phyloP scores from a whole-genome alignment of 2,329 filamentous ascomycete genomes.

The Hypoxylon sp. region DNA sequence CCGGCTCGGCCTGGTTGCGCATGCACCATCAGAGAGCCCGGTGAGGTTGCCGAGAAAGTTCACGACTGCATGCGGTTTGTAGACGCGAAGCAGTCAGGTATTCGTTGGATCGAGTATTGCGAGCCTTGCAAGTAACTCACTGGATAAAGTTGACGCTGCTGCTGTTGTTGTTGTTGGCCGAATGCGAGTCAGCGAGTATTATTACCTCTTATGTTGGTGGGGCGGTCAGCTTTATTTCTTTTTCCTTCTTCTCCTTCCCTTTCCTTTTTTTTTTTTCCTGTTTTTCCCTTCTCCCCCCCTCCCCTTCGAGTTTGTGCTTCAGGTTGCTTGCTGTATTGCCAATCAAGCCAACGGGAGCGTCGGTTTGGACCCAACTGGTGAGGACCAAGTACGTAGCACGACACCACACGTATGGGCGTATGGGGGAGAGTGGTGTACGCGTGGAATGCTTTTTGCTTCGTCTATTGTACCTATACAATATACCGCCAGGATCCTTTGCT shows the following conservation, averaged over 20 bases:
- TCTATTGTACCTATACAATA: conserved; percentile 42
- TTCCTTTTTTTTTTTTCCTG: conserved; percentile 15
- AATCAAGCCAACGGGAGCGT: conserved; percentile 39
- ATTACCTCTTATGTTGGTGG: conserved; percentile 41
- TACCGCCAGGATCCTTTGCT: conserved; percentile 35
- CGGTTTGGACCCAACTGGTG: conserved; percentile 40
- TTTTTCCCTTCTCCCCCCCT: conserved; percentile 22
- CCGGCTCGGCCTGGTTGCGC: conserved; percentile 42
- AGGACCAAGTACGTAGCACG: conserved; percentile 41
- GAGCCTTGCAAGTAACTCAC: conserved; percentile 18
- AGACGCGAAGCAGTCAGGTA: conserved; percentile 36
- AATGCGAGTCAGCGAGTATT: conserved; percentile 40
- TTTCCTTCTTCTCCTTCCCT: conserved; percentile 21
- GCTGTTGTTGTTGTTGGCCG: conserved; percentile 10
- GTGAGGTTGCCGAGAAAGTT: conserved; percentile 41
- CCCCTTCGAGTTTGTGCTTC: conserved; percentile 41
- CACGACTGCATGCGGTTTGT: conserved; percentile 28
- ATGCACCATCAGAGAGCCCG: conserved; percentile 32
- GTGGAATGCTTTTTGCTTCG: conserved; percentile 36
- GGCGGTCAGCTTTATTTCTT: conserved; percentile 42
- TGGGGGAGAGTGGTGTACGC: conserved; percentile 34
- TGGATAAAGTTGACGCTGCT: conserved; percentile 27
- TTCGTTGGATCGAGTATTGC: conserved; percentile 36
- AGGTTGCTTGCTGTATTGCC: conserved; percentile 39
- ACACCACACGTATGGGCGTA: conserved; percentile 40